These are phyloP conservation scores for Diaporthe sp. DNA, from an alignment of 2,329 filamentous ascomycete species.

Conservation along the genomic window DNA sequence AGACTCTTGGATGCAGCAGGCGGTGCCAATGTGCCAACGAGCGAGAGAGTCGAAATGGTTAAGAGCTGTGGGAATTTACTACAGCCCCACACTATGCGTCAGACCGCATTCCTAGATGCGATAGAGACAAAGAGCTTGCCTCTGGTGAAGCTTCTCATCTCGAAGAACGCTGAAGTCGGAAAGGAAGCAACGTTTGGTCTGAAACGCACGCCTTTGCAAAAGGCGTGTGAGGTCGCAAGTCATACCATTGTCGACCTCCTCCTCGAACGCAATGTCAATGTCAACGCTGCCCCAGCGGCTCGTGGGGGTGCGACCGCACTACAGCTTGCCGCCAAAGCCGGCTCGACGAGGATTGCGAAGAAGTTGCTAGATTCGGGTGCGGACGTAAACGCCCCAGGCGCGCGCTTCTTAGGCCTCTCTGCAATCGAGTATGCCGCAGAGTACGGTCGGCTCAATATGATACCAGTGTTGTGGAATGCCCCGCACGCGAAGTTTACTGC, in stretches of 20 bases:
- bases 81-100: no score
- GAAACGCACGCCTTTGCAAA: conserved; percentile 13
- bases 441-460: conserved; percentile 4
- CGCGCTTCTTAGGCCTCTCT: neutral
- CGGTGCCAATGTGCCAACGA: neutral
- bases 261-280: neutral
- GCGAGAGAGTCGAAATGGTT: neutral
- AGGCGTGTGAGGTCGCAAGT: neutral
- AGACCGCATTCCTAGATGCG: neutral
- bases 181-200: neutral
- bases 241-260: neutral
- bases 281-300: neutral
- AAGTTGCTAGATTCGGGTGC: neutral
- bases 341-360: neutral
- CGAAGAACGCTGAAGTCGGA: neutral
- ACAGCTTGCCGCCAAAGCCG: conserved; percentile 1
- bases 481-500: neutral
- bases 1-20: neutral
- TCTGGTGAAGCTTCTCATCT: neutral
- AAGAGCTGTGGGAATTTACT: no score
- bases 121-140: neutral
- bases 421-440: conserved; percentile 1
- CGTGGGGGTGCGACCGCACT: neutral
- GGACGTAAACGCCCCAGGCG: neutral
- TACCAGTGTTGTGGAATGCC: neutral